These are phyloP conservation scores for Hypoxylon sp. DNA, from an alignment of 2,329 filamentous ascomycete genomes.

Conservation along the genomic window DNA sequence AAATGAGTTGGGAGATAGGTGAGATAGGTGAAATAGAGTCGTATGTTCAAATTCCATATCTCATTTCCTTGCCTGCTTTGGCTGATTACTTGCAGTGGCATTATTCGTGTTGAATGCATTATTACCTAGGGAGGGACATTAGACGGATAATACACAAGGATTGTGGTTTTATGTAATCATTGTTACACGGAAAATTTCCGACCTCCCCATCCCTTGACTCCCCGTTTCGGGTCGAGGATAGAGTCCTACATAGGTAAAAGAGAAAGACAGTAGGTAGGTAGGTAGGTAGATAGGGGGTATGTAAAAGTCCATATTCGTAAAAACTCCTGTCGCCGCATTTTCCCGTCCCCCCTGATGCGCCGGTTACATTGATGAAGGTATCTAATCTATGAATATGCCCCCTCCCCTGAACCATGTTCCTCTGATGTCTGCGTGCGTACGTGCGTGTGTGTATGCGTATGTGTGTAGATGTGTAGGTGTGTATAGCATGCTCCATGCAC, in stretches of 20 bases:
- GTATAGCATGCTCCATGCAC: constrained; percentile 31
- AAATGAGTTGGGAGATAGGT: background rate
- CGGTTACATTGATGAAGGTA: constrained; percentile 28
- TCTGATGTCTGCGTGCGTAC: background rate
- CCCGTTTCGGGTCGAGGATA: constrained; percentile 15
- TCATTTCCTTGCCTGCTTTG: constrained; percentile 12
- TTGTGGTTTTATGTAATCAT: constrained; percentile 17
- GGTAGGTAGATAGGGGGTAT: constrained; percentile 34
- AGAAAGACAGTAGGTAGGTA: constrained; percentile 19
- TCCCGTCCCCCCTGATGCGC: constrained; percentile 19
- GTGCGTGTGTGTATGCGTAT: background rate
- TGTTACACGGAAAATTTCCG: constrained; percentile 10
- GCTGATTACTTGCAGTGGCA: background rate
- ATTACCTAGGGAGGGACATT: too few species aligned
- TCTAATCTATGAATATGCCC: constrained; percentile 28
- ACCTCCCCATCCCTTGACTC: constrained; percentile 21
- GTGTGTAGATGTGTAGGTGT: constrained; percentile 4
- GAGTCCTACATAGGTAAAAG: background rate
- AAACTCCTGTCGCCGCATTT: constrained; percentile 27
- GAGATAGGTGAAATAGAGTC: background rate
- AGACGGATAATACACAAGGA: constrained; percentile 2
- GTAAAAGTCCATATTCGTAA: constrained; percentile 25
- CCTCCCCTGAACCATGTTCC: constrained; percentile 32
- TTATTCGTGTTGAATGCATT: constrained; percentile 3
- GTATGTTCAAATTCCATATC: constrained; percentile 10